Conservation (phyloP, 1,284 basidiomycete genomes). For the Schizophyllum amplum region DNA sequence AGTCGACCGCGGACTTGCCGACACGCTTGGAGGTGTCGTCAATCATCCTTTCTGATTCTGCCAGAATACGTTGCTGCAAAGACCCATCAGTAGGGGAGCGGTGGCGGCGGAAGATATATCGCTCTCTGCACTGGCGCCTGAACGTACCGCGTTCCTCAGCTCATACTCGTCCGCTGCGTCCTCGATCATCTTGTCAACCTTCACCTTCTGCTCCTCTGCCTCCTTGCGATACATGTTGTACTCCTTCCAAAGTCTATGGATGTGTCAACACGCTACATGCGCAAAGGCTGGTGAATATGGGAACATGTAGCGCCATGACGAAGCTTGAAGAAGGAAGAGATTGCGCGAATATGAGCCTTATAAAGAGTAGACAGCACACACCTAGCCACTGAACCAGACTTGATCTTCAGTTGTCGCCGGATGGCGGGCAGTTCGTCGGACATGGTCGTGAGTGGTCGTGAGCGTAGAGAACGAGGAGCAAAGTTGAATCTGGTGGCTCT, state of each 20-base stretch:
- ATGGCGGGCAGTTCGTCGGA: slow-evolving; percentile 36
- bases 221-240: slow-evolving; percentile 64
- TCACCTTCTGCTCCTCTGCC: slow-evolving; percentile 47
- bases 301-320: neutral
- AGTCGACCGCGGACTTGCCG: slow-evolving; percentile 51
- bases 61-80: slow-evolving; percentile 58
- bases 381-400: slow-evolving; percentile 68
- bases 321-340: neutral
- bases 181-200: slow-evolving; percentile 55
- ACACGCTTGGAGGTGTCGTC: slow-evolving; percentile 56
- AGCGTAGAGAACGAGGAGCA: neutral
- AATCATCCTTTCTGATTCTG: slow-evolving; percentile 80
- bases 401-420: slow-evolving; percentile 73
- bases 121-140: no score
- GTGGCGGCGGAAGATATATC: no score
- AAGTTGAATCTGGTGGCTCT: no score
- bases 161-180: slow-evolving; percentile 72
- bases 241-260: slow-evolving; percentile 72
- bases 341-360: neutral
- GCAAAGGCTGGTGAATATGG: neutral
- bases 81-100: no score
- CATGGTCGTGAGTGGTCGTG: slow-evolving; percentile 21
- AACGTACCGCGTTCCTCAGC: slow-evolving; percentile 70
- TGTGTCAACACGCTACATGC: neutral
- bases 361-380: slow-evolving; percentile 28